Percentiles rank a stretch among this genome's conserved stretches.
phyloP scores from a whole-genome alignment of 805 yeast genomes.

The Lipomyces sp. region DNA sequence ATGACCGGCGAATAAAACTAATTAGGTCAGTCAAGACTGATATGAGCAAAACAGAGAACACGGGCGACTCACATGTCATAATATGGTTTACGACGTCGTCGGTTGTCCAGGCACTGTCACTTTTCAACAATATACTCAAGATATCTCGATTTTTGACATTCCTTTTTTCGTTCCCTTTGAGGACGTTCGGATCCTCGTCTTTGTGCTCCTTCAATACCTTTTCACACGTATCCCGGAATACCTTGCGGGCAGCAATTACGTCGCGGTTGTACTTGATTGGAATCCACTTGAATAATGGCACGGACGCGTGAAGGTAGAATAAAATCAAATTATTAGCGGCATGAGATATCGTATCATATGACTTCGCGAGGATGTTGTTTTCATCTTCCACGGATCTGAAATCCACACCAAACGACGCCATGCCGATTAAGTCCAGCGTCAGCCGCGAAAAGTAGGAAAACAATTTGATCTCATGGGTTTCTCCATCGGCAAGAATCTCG shows the following conservation, averaged over 20 bases:
- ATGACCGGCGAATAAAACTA: slow-evolving; percentile 24
- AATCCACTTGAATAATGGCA: slow-evolving; percentile 19
- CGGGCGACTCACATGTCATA: slow-evolving; percentile 9
- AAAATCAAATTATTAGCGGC: background rate
- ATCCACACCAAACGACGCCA: slow-evolving; percentile 16
- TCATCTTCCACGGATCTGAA: slow-evolving; percentile 16
- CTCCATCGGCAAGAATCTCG: slow-evolving; percentile 1
- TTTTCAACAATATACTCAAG: slow-evolving; percentile 6
- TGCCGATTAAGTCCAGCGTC: slow-evolving; percentile 22
- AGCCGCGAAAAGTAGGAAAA: slow-evolving; percentile 11
- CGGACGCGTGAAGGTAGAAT: slow-evolving; percentile 3
- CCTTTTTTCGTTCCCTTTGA: background rate
- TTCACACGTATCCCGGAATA: background rate
- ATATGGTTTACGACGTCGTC: slow-evolving; percentile 15
- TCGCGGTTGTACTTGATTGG: slow-evolving; percentile 9
- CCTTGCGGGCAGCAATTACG: slow-evolving; percentile 1
- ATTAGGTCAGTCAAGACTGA: background rate
- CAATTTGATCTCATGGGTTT: slow-evolving; percentile 2
- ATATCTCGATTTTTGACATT: slow-evolving; percentile 4
- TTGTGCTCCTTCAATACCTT: slow-evolving; percentile 1
- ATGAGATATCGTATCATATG: slow-evolving; percentile 6
- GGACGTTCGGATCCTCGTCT: background rate
- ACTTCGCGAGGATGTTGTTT: slow-evolving; percentile 9
- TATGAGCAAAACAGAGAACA: background rate
- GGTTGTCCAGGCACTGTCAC: slow-evolving; percentile 1